Evolutionary conservation across 2,329 filamentous ascomycete genomes (phyloP).

Genomic region (Fusarium caatingaense): DNA sequence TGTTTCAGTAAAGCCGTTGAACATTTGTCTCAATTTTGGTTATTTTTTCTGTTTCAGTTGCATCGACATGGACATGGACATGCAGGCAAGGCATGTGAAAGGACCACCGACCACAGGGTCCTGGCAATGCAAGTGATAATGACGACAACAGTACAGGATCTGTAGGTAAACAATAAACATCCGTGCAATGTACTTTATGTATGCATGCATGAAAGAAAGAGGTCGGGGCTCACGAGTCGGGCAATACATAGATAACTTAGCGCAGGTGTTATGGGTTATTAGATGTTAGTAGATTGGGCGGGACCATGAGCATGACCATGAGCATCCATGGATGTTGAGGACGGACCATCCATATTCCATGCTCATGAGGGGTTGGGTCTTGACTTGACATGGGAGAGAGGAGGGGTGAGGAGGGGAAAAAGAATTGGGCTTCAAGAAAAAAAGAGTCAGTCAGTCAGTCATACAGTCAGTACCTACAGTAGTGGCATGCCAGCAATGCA

Average conservation of each 20-base stretch:
- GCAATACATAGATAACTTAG: slow-evolving; percentile 16
- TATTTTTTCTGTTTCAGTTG: slow-evolving; percentile 1
- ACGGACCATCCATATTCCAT: slow-evolving; percentile 8
- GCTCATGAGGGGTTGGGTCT: slow-evolving; percentile 25
- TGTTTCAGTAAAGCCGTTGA: slow-evolving; percentile 22
- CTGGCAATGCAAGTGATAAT: slow-evolving; percentile 30
- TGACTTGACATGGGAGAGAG: background rate
- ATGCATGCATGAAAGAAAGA: slow-evolving; percentile 23
- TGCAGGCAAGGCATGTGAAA: slow-evolving; percentile 27
- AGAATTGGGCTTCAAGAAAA: slow-evolving; percentile 12
- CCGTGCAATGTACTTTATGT: background rate
- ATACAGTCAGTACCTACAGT: background rate
- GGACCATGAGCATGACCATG: slow-evolving; percentile 2
- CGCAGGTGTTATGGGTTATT: slow-evolving; percentile 13
- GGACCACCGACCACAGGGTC: slow-evolving; percentile 8
- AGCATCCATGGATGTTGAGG: slow-evolving; percentile 3
- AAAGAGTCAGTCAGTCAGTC: slow-evolving; percentile 1
- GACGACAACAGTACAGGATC: slow-evolving; percentile 31
- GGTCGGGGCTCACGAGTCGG: slow-evolving; percentile 31
- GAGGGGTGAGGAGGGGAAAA: slow-evolving; percentile 8
- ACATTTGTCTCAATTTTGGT: background rate
- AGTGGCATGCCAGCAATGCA: slow-evolving; percentile 11
- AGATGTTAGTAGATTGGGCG: slow-evolving; percentile 14
- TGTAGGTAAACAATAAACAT: slow-evolving; percentile 27
- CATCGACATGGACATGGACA: background rate